These are phyloP conservation scores for Trichoderma parareesei DNA, from an alignment of 495 filamentous ascomycete genomes.

Conservation along the genomic window DNA sequence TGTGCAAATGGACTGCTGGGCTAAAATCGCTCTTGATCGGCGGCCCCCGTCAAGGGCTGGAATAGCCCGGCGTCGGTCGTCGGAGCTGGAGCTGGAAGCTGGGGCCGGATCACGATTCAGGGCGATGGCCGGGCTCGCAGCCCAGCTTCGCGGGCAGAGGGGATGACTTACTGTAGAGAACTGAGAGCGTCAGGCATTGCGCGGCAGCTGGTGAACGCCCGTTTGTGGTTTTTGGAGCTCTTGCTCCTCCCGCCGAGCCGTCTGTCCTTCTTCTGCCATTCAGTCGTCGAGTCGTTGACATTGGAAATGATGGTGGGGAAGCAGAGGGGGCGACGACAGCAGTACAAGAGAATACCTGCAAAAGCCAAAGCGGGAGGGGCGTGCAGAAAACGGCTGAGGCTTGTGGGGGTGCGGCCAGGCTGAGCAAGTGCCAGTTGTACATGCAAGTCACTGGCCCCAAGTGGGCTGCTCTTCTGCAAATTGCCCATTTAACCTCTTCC, in stretches of 20 bases:
- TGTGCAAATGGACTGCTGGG: constrained; percentile 1
- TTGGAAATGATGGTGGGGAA: background rate
- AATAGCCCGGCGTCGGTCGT: background rate
- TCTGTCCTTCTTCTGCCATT: no score
- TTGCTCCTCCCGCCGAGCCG: no score
- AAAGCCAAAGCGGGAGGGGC: background rate
- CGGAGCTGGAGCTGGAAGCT: background rate
- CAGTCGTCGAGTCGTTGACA: background rate
- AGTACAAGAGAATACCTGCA: no score
- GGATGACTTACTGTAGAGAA: no score
- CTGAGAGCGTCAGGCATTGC: no score
- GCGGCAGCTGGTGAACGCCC: no score
- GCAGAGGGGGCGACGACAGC: background rate
- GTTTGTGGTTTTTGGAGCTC: no score
- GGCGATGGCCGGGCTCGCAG: background rate
- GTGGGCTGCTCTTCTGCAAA: background rate
- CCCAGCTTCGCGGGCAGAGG: no score
- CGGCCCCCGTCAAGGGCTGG: background rate
- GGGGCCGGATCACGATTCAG: background rate
- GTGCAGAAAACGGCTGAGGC: background rate
- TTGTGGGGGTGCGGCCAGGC: background rate
- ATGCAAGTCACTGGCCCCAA: constrained; percentile 2
- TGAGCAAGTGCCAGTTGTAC: background rate
- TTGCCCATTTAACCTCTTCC: background rate
- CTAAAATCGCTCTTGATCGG: constrained; percentile 1